Conservation (phyloP, 495 filamentous ascomycete species). For the Pyrenopolyporus hunteri region DNA sequence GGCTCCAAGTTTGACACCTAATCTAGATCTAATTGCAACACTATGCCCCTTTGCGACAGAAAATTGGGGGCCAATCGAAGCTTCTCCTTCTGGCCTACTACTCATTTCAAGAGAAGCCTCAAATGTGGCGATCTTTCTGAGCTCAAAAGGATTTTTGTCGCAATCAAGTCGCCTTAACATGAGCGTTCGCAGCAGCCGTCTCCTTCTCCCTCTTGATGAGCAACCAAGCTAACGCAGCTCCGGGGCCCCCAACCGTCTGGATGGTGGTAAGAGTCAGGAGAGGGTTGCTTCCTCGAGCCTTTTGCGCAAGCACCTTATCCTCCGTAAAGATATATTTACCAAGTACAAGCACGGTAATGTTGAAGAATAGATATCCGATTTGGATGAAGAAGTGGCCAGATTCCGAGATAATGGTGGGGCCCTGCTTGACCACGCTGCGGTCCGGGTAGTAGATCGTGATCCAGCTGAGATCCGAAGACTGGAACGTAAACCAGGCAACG, state of each 20-base stretch:
- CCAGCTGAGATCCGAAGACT: constrained; percentile 10
- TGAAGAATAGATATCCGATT: constrained; percentile 10
- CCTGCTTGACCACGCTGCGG: constrained; percentile 3
- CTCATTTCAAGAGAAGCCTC: no score
- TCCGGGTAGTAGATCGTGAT: constrained; percentile 18
- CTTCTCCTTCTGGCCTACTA: no score
- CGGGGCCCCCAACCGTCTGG: constrained; percentile 12
- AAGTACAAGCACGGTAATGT: constrained; percentile 6
- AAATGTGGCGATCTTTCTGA: not conserved
- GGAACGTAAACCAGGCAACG: not conserved
- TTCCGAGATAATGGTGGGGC: constrained; percentile 10
- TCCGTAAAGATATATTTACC: constrained; percentile 5
- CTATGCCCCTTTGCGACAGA: no score
- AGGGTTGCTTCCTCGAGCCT: not conserved
- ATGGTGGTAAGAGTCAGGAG: not conserved
- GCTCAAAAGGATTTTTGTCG: not conserved
- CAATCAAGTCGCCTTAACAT: not conserved
- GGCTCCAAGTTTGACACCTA: no score
- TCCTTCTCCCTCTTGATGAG: constrained; percentile 17
- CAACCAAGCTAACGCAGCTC: constrained; percentile 24
- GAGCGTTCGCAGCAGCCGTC: not conserved
- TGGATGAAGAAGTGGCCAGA: constrained; percentile 23
- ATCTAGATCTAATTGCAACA: no score
- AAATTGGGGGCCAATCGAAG: no score
- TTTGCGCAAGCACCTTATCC: not conserved